Percentiles rank a stretch among this genome's conserved stretches.
phyloP scores from a whole-genome alignment of 768 basidiomycete species.

The Leucosporidium yakuticum region DNA sequence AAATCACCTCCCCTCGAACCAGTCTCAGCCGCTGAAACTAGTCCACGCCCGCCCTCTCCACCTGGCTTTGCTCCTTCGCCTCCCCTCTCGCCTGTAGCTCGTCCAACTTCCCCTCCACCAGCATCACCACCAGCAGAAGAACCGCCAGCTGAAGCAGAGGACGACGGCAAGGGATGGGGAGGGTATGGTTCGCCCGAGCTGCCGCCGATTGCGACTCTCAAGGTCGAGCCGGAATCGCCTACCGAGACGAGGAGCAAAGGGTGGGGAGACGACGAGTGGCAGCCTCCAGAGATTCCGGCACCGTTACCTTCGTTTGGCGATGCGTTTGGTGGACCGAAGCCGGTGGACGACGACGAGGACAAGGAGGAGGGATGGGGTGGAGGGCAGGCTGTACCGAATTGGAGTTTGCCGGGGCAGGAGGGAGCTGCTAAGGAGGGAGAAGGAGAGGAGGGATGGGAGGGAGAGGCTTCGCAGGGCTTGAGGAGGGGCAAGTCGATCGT shows the following conservation, averaged over 20 bases:
- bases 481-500: slow-evolving; percentile 2
- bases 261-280: slow-evolving; percentile 11
- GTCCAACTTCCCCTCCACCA: not conserved
- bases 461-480: not conserved
- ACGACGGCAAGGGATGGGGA: slow-evolving; percentile 26
- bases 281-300: not conserved
- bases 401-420: slow-evolving; percentile 4
- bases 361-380: slow-evolving; percentile 13
- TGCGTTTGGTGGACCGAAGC: slow-evolving; percentile 3
- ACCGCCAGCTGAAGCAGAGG: not conserved
- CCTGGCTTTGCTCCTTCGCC: not conserved
- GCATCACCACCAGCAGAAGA: not conserved
- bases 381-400: slow-evolving; percentile 14
- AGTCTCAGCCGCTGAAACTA: not conserved
- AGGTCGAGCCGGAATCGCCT: not conserved
- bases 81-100: not conserved
- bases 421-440: not conserved
- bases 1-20: not conserved
- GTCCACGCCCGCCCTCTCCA: not conserved
- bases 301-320: slow-evolving; percentile 19
- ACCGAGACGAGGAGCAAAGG: not conserved
- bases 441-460: not conserved
- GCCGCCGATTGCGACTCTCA: slow-evolving; percentile 14
- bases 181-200: slow-evolving; percentile 11
- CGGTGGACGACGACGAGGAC: not conserved